Evolutionary conservation across 2,329 filamentous ascomycete genomes (phyloP).

Genomic region (Colletotrichum abscissum): DNA sequence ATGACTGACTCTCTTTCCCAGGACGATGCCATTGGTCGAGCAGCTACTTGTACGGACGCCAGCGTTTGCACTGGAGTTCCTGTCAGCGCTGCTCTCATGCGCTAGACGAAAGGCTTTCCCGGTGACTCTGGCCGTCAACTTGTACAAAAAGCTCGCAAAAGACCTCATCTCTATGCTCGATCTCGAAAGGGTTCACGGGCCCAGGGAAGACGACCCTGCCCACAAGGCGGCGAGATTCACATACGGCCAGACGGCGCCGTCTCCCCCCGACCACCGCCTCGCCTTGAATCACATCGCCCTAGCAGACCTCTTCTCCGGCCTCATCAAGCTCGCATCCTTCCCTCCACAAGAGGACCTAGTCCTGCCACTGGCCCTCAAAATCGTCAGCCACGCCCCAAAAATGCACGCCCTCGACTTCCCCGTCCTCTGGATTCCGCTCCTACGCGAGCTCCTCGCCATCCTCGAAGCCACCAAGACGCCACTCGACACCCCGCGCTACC

Average conservation of each 20-base stretch:
- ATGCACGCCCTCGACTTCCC: slow-evolving; percentile 38
- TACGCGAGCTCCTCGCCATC: slow-evolving; percentile 37
- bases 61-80: neutral
- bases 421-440: slow-evolving; percentile 45
- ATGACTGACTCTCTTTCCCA: neutral
- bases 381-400: slow-evolving; percentile 28
- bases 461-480: slow-evolving; percentile 30
- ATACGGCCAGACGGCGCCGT: neutral
- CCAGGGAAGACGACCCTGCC: neutral
- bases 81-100: neutral
- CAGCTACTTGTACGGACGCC: neutral
- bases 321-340: slow-evolving; percentile 27
- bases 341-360: slow-evolving; percentile 35
- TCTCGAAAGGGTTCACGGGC: neutral
- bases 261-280: neutral
- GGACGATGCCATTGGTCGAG: slow-evolving; percentile 8
- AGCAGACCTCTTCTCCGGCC: neutral
- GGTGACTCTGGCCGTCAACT: neutral
- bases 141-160: slow-evolving; percentile 13
- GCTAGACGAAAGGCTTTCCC: neutral
- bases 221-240: neutral
- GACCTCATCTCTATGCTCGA: neutral
- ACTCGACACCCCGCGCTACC: slow-evolving; percentile 37
- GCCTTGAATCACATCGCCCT: neutral
- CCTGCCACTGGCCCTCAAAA: slow-evolving; percentile 36